Conservation (phyloP, 257 asterid genomes). For the Solanum gandarillasii region DNA sequence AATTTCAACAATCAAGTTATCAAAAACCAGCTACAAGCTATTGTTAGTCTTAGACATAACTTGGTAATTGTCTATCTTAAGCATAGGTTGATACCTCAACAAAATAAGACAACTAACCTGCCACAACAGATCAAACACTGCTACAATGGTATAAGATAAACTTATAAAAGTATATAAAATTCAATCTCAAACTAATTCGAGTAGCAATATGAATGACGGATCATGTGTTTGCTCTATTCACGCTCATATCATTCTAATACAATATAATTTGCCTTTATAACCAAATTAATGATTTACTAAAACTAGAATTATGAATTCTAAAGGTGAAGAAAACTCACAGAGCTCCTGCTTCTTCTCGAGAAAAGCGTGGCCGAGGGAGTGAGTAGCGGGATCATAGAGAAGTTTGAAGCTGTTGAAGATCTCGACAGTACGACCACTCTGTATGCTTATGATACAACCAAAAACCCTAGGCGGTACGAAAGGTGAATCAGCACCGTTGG, state of each 20-base stretch:
- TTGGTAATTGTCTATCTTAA: background rate
- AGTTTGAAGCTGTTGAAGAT: slow-evolving; percentile 93
- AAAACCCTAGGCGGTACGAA: slow-evolving; percentile 50
- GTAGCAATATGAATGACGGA: background rate
- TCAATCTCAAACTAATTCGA: background rate
- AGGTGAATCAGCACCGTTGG: slow-evolving; percentile 18
- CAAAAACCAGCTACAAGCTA: background rate
- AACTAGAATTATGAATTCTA: background rate
- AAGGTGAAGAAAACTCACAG: slow-evolving; percentile 27
- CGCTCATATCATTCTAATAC: background rate
- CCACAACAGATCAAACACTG: too few species aligned
- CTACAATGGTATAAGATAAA: background rate
- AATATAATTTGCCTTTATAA: background rate
- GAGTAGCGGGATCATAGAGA: slow-evolving; percentile 53
- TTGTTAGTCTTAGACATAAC: background rate
- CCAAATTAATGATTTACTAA: background rate
- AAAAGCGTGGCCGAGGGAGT: slow-evolving; percentile 69
- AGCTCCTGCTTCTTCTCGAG: slow-evolving; percentile 95
- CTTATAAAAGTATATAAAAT: background rate
- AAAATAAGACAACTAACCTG: background rate
- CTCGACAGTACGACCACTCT: slow-evolving; percentile 95
- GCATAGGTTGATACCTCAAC: background rate
- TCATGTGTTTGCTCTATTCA: background rate
- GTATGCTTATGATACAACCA: slow-evolving; percentile 89
- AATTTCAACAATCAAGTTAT: background rate